Evolutionary conservation across 208 protist species (phyloP), one percentile per base, ranked within the genome.

Genomic region (Blastocrithidia nonstop): DNA sequence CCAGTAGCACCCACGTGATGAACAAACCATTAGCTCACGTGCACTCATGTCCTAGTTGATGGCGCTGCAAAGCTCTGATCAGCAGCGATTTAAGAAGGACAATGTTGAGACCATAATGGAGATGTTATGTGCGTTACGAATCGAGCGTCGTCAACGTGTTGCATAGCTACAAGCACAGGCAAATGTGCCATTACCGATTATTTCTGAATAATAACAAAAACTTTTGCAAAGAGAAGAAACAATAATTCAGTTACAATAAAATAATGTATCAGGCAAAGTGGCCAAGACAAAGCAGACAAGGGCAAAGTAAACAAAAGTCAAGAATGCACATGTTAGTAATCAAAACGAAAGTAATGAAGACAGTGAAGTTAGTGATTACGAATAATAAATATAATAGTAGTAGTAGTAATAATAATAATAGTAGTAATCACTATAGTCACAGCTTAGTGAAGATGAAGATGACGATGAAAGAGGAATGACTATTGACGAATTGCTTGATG

Each of bases 21-120:
- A 35, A 22, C 50, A 83, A 22, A 92, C 82, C 28, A 90, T 94
- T 25, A 72, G 71, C 13, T 91, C 81, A 8, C 72, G 86, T 8
- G 80, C 73, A 2, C 50, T 92, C 23, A 92, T 94, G 86, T 70
- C 69, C 6, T 77, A 94, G 41, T 54, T 94, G 21, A 84, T 94
- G 82, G 61, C 65, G 16, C 61, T 92, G 22, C 20, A 60, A 6
- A 15, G 48, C 3, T 58, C 60, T 8, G 66, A 60, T 1, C 69
- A 79, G 45, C 44, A 57, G 40, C 47, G 56, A 6, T 59, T 89
- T 50, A 93, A 88, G 61, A 50, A 6, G 9, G 65, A 71, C 6
- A 76, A 79, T 1, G 67, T 84, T n/a, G 70, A 83, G 52, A 94
- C 79, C 6, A 89, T 94, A 37, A 92, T 94, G 77, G 86, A 94